Percentiles rank a stretch among this genome's conserved stretches.
phyloP scores from a whole-genome alignment of 202 grass and related monocot species.

The Zizania palustris region DNA sequence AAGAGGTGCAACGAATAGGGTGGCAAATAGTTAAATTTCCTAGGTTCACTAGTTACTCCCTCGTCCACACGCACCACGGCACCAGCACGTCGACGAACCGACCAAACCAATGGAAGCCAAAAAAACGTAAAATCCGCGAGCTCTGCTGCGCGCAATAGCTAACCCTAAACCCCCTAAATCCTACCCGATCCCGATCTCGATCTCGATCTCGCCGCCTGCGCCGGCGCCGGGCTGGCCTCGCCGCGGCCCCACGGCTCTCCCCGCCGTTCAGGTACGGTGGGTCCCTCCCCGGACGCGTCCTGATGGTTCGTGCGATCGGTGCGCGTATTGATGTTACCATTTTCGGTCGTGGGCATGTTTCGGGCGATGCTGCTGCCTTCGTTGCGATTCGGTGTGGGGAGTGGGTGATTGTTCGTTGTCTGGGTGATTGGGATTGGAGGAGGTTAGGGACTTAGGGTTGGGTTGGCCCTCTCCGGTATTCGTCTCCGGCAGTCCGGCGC shows the following conservation, averaged over 20 bases:
- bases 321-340: background rate
- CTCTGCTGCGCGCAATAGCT: constrained; percentile 4
- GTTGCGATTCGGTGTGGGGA: background rate
- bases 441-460: background rate
- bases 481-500: background rate
- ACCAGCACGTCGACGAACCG: constrained; percentile 3
- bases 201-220: constrained; percentile 21
- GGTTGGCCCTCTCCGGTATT: background rate
- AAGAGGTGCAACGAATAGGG: too few species aligned
- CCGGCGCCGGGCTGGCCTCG: background rate
- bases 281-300: background rate
- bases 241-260: background rate
- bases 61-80: background rate
- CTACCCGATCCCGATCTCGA: background rate
- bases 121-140: too few species aligned
- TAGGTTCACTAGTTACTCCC: too few species aligned
- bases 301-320: background rate
- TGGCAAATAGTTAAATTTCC: too few species aligned
- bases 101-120: background rate
- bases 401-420: background rate
- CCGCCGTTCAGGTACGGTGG: constrained; percentile 1
- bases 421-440: background rate
- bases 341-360: background rate
- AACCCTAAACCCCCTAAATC: constrained; percentile 44
- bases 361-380: background rate